Conservation (phyloP, 2,329 filamentous ascomycete genomes). For the Trichoderma koningii region DNA sequence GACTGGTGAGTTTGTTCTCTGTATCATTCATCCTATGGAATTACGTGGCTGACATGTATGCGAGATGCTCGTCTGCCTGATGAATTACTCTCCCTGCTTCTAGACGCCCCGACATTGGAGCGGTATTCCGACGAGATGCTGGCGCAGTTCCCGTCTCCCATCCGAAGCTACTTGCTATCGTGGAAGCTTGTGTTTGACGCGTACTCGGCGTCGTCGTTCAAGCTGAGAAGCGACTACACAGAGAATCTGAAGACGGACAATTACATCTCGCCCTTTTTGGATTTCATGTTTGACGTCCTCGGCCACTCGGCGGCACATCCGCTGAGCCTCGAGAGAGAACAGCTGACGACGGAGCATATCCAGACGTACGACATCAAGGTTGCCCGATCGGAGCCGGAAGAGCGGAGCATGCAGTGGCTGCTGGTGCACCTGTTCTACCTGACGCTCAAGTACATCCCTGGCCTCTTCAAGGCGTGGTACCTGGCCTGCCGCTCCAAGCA, state of each 20-base stretch:
- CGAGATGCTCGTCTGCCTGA: constrained; percentile 72
- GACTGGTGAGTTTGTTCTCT: constrained; percentile 45
- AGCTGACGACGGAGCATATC: constrained; percentile 61
- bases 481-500: constrained; percentile 78
- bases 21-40: rapidly evolving
- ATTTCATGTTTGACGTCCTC: constrained; percentile 82
- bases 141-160: constrained; percentile 65
- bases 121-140: constrained; percentile 66
- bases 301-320: constrained; percentile 75
- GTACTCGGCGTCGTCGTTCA: constrained; percentile 74
- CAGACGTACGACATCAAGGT: constrained; percentile 54
- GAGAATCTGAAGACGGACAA: constrained; percentile 75
- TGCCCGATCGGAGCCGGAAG: constrained; percentile 60
- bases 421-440: constrained; percentile 85
- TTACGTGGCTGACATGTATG: background rate
- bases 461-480: constrained; percentile 82
- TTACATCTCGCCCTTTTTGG: constrained; percentile 68
- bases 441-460: constrained; percentile 73
- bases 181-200: constrained; percentile 92
- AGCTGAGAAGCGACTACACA: constrained; percentile 79
- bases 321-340: constrained; percentile 70
- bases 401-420: constrained; percentile 79
- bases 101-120: constrained; percentile 74
- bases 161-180: constrained; percentile 81
- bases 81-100: constrained; percentile 79